Percentiles rank a stretch among this genome's conserved stretches.
phyloP scores from a whole-genome alignment of 2,329 filamentous ascomycete species.

The Piedraia hortae region DNA sequence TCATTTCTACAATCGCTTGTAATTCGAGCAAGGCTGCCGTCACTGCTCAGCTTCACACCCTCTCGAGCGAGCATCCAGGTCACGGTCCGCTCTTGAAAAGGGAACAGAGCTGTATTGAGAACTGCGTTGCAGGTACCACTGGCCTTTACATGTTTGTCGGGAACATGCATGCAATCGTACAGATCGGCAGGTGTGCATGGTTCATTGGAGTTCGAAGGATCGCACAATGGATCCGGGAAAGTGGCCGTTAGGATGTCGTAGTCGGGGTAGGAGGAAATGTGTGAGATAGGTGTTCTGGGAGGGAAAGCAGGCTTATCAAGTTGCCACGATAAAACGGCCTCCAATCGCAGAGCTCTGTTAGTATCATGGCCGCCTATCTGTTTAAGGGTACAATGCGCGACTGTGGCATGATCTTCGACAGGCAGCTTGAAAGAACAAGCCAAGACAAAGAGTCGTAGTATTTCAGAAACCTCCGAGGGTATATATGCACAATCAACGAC shows the following conservation, averaged over 20 bases:
- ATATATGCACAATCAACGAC: conserved; percentile 5
- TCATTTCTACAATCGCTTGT: background rate
- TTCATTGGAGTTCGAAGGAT: conserved; percentile 5
- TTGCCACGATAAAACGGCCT: conserved; percentile 8
- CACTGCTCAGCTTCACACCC: conserved; percentile 22
- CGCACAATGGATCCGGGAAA: conserved; percentile 6
- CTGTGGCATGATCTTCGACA: background rate
- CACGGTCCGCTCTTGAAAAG: conserved; percentile 43
- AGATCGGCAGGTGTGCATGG: conserved; percentile 29
- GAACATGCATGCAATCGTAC: conserved; percentile 40
- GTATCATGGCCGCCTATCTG: no score
- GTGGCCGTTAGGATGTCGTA: conserved; percentile 6
- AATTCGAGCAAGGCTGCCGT: no score
- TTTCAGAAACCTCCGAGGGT: conserved; percentile 2
- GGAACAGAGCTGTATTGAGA: conserved; percentile 25
- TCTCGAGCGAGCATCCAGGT: conserved; percentile 44
- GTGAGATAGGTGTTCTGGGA: conserved; percentile 5
- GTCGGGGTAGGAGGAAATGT: conserved; percentile 7
- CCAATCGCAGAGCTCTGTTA: conserved; percentile 8
- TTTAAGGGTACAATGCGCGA: background rate
- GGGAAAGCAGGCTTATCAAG: conserved; percentile 11
- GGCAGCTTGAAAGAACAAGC: conserved; percentile 3
- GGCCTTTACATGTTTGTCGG: conserved; percentile 16
- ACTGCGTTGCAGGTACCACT: conserved; percentile 4
- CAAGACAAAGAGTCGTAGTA: conserved; percentile 4